Evolutionary conservation across 371 early-diverging fungal genomes (phyloP).

Genomic region (Mucor racemosus): DNA sequence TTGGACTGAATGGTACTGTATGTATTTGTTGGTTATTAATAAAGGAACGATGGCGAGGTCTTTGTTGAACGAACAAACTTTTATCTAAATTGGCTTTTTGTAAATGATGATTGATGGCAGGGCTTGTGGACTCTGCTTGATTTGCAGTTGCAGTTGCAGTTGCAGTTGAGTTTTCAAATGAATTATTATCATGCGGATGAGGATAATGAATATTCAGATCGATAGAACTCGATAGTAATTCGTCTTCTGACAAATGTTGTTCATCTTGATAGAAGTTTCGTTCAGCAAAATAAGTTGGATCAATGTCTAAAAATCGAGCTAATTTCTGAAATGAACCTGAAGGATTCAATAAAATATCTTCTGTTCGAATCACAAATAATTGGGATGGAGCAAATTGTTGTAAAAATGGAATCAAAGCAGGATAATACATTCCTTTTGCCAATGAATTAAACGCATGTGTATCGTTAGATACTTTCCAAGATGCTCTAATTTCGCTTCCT

Average conservation of each 20-base stretch:
- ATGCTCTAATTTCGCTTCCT: slow-evolving; percentile 44
- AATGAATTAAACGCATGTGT: slow-evolving; percentile 37
- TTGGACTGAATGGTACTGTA: not conserved
- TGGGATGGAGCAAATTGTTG: slow-evolving; percentile 45
- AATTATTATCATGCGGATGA: not conserved
- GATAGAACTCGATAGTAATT: slow-evolving; percentile 4
- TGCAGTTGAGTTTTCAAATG: not conserved
- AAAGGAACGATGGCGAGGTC: slow-evolving; percentile 16
- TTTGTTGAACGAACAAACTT: slow-evolving; percentile 5
- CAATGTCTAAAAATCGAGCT: slow-evolving; percentile 41
- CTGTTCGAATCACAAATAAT: slow-evolving; percentile 41
- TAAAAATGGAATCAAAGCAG: slow-evolving; percentile 39
- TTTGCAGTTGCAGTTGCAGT: not conserved
- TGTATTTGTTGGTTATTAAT: slow-evolving; percentile 11
- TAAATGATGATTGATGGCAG: not conserved
- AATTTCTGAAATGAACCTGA: slow-evolving; percentile 34
- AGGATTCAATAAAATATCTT: slow-evolving; percentile 39
- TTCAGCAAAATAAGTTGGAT: slow-evolving; percentile 36
- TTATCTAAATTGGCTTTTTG: not conserved
- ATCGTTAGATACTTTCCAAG: slow-evolving; percentile 24
- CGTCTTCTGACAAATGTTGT: slow-evolving; percentile 23
- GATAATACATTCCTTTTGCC: slow-evolving; percentile 48
- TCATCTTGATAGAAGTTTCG: slow-evolving; percentile 28
- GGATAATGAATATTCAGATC: not conserved
- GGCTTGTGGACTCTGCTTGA: not conserved